A percentile compares a stretch with the other conserved stretches of the same genome.
Conservation (phyloP, 139 green algal genomes). For the Gonium pectorale region DNA sequence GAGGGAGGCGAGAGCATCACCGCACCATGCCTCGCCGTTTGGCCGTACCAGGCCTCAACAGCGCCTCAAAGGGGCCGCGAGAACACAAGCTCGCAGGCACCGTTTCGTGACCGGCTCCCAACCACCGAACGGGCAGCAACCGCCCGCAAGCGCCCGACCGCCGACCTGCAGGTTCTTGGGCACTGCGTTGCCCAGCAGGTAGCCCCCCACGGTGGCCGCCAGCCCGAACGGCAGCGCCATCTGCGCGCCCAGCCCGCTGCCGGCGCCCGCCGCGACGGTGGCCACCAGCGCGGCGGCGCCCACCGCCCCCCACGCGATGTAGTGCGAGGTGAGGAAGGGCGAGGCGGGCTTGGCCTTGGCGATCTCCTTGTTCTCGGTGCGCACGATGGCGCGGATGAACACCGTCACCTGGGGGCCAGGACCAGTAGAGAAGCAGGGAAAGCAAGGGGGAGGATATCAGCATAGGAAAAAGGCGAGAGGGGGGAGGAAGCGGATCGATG, state of each 20-base stretch:
- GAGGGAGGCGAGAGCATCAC: no score
- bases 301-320: conserved; percentile 64
- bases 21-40: no score
- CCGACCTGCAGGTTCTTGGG: conserved; percentile 56
- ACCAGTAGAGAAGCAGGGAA: no score
- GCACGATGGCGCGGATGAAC: conserved; percentile 66
- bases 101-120: background rate
- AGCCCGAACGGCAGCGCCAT: conserved; percentile 69
- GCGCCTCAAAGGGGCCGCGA: no score
- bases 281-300: conserved; percentile 37
- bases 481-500: no score
- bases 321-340: conserved; percentile 72
- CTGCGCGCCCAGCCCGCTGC: background rate
- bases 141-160: background rate
- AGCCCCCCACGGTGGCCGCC: conserved; percentile 72
- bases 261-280: conserved; percentile 33
- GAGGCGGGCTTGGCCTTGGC: conserved; percentile 55
- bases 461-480: no score
- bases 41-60: no score
- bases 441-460: no score
- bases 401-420: conserved; percentile 55
- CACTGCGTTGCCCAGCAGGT: conserved; percentile 69
- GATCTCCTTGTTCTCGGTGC: conserved; percentile 68
- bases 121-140: background rate
- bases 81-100: no score